phyloP scores from a whole-genome alignment of 345 rosid species.

The Anacardium occidentale region DNA sequence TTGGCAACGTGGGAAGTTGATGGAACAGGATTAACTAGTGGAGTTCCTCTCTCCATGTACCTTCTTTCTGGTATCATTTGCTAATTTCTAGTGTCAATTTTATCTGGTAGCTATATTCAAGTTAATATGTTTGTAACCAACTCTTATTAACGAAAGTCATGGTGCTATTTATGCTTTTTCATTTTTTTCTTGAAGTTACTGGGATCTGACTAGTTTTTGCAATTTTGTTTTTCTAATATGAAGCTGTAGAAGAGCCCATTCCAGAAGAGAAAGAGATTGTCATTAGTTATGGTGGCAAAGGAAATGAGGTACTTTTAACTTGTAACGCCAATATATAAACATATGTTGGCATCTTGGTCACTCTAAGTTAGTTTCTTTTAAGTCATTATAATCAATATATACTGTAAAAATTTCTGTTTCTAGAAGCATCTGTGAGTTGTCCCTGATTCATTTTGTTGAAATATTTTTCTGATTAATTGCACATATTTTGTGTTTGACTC shows the following conservation, averaged over 20 bases:
- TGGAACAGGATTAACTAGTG: conserved; percentile 57
- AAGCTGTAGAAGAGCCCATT: conserved; percentile 52
- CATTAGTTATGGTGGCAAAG: conserved; percentile 93
- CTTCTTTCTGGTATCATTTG: conserved; percentile 70
- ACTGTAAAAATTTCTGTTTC: neutral
- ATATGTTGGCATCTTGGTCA: neutral
- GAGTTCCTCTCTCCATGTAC: conserved; percentile 77
- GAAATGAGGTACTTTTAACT: conserved; percentile 75
- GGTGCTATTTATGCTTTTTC: conserved; percentile 9
- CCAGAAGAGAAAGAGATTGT: conserved; percentile 59
- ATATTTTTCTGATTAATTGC: neutral
- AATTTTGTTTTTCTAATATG: conserved; percentile 15
- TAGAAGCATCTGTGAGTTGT: neutral
- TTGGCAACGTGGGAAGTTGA: conserved; percentile 98
- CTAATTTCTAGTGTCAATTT: neutral
- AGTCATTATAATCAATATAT: no score
- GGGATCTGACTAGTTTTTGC: conserved; percentile 21
- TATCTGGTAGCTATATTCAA: neutral
- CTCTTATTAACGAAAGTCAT: neutral
- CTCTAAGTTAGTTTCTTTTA: neutral
- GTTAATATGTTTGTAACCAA: no score
- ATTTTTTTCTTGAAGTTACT: conserved; percentile 8
- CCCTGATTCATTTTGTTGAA: neutral
- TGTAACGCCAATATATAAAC: neutral
- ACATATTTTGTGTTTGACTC: neutral